These are phyloP conservation scores for carrot (Daucus carota) DNA, from an alignment of 129 eudicot genomes.

Conservation along the genomic window DNA sequence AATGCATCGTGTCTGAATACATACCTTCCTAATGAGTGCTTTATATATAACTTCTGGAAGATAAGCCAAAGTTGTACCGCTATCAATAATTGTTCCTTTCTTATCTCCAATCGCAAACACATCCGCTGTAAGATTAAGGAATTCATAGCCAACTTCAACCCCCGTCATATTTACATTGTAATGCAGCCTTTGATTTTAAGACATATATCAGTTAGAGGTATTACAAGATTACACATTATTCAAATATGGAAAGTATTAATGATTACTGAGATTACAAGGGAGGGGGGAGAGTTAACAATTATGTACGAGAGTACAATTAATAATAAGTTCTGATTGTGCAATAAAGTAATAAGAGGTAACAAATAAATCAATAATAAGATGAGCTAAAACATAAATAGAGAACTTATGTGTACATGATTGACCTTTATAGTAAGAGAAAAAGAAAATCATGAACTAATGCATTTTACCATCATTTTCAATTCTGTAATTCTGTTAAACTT, in stretches of 20 bases:
- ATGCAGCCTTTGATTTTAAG: slow-evolving; percentile 48
- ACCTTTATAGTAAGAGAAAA: not conserved
- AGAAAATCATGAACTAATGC: not conserved
- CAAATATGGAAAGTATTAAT: not conserved
- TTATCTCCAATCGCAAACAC: slow-evolving; percentile 29
- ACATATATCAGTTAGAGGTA: slow-evolving; percentile 7
- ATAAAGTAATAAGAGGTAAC: not conserved
- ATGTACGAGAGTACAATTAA: not conserved
- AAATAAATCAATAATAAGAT: not conserved
- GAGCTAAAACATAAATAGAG: not conserved
- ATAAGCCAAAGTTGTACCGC: slow-evolving; percentile 90
- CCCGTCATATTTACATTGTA: slow-evolving; percentile 73
- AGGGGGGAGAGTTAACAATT: not conserved
- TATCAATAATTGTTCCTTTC: slow-evolving; percentile 59
- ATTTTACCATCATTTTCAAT: not conserved
- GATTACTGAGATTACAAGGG: not conserved
- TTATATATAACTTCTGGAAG: slow-evolving; percentile 66
- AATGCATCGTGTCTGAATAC: not conserved
- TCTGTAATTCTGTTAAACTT: not conserved
- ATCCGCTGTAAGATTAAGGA: slow-evolving; percentile 45
- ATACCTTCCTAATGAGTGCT: slow-evolving; percentile 53
- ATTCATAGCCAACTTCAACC: slow-evolving; percentile 52
- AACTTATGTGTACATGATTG: not conserved
- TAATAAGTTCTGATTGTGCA: not conserved
- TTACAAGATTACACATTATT: not conserved